Conservation (phyloP, 1,139 yeast genomes). For the Lodderomyces oxycetoniae region DNA sequence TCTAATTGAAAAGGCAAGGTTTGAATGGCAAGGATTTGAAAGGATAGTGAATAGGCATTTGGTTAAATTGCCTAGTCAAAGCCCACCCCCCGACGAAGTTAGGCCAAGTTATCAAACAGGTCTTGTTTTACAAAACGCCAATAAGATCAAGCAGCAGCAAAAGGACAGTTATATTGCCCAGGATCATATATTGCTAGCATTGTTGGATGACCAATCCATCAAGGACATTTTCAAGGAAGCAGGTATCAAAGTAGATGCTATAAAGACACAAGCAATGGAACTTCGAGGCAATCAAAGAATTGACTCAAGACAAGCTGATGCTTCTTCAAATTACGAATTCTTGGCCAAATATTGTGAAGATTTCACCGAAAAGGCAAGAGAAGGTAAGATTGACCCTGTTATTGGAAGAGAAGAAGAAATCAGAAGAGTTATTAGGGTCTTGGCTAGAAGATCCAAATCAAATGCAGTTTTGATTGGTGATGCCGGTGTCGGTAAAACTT, state of each 20-base stretch:
- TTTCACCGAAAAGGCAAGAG: slow-evolving; percentile 86
- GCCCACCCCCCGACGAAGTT: slow-evolving; percentile 78
- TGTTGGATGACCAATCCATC: slow-evolving; percentile 71
- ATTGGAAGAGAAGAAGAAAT: slow-evolving; percentile 99
- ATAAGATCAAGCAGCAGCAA: slow-evolving; percentile 75
- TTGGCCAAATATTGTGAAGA: slow-evolving; percentile 86
- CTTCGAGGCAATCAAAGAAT: slow-evolving; percentile 89
- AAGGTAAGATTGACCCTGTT: slow-evolving; percentile 95
- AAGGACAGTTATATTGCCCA: slow-evolving; percentile 91
- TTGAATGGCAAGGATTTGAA: slow-evolving; percentile 79
- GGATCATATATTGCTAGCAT: slow-evolving; percentile 84
- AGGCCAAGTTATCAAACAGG: slow-evolving; percentile 68
- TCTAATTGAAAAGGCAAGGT: slow-evolving; percentile 77
- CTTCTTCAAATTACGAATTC: slow-evolving; percentile 79
- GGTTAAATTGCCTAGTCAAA: slow-evolving; percentile 81
- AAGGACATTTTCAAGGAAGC: slow-evolving; percentile 73
- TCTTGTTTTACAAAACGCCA: slow-evolving; percentile 63
- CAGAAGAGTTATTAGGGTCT: slow-evolving; percentile 86
- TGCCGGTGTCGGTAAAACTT: slow-evolving; percentile 99
- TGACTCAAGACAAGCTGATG: slow-evolving; percentile 92
- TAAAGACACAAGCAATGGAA: slow-evolving; percentile 76
- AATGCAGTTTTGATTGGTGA: slow-evolving; percentile 97
- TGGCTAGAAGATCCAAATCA: slow-evolving; percentile 93
- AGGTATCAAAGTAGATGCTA: slow-evolving; percentile 60
- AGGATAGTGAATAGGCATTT: slow-evolving; percentile 74